Evolutionary conservation across 331 rosid species (phyloP).

Genomic region (Ulmus americana): DNA sequence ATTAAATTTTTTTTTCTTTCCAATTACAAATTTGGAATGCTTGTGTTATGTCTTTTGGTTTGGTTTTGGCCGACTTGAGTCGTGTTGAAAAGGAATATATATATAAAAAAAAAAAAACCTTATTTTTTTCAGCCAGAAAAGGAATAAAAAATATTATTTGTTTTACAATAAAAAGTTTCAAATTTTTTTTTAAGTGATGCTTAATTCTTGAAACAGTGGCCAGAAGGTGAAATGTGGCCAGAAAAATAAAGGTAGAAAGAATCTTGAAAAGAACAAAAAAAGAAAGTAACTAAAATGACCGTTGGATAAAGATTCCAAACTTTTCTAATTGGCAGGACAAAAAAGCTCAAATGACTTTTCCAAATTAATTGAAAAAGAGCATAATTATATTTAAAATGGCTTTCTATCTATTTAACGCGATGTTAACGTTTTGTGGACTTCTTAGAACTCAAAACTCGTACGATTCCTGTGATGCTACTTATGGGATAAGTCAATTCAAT

Average conservation of each 20-base stretch:
- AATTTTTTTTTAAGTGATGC: conserved; percentile 19
- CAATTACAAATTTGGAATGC: background rate
- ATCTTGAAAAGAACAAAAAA: conserved; percentile 6
- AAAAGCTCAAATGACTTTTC: background rate
- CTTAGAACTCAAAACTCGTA: background rate
- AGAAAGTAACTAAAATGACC: conserved; percentile 9
- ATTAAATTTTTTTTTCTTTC: background rate
- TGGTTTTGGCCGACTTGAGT: background rate
- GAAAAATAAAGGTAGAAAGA: conserved; percentile 13
- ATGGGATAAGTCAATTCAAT: background rate
- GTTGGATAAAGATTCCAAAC: conserved; percentile 24
- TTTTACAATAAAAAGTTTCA: conserved; percentile 15
- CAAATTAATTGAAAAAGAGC: background rate
- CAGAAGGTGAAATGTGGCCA: background rate
- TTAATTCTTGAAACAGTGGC: conserved; percentile 1
- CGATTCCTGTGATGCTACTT: background rate
- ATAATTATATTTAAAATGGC: background rate
- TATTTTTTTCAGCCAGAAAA: no score
- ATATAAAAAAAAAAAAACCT: no score
- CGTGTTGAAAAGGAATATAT: background rate
- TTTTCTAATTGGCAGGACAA: conserved; percentile 7
- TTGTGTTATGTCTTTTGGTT: background rate
- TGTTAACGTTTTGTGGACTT: background rate
- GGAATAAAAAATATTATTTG: no score
- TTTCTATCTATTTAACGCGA: background rate